Evolutionary conservation across 2,329 filamentous ascomycete species (phyloP).

Genomic region (Sporothrix brunneoviolacea): DNA sequence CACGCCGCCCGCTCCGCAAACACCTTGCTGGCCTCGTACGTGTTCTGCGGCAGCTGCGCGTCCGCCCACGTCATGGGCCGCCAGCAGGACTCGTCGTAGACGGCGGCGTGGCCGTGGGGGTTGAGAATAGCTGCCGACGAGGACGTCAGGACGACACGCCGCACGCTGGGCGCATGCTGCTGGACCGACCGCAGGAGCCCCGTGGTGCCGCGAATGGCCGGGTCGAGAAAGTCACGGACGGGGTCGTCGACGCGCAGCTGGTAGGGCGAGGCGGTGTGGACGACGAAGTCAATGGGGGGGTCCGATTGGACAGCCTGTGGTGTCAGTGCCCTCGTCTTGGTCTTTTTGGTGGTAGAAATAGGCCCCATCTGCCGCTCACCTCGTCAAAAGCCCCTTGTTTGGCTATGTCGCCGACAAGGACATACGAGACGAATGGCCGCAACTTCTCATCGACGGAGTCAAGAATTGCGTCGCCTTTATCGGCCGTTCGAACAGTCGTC

Average conservation of each 20-base stretch:
- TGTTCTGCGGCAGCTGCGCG: conserved; percentile 24
- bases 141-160: conserved; percentile 53
- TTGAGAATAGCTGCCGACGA: conserved; percentile 40
- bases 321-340: too few species aligned
- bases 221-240: conserved; percentile 43
- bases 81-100: conserved; percentile 37
- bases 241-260: conserved; percentile 55
- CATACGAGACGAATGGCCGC: conserved; percentile 34
- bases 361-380: too few species aligned
- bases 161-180: conserved; percentile 43
- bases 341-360: too few species aligned
- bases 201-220: conserved; percentile 47
- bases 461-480: conserved; percentile 39
- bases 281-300: conserved; percentile 61
- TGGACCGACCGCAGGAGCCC: conserved; percentile 44
- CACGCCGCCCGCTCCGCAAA: conserved; percentile 64
- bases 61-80: conserved; percentile 31
- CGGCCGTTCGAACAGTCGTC: conserved; percentile 40
- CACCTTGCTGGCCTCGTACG: conserved; percentile 41
- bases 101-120: conserved; percentile 27
- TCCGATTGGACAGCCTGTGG: conserved; percentile 34
- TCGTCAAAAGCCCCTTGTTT: conserved; percentile 62
- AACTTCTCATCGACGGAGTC: conserved; percentile 35
- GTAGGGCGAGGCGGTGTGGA: conserved; percentile 71
- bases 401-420: conserved; percentile 67